phyloP scores from a whole-genome alignment of 495 filamentous ascomycete species.

The Podospora comata region DNA sequence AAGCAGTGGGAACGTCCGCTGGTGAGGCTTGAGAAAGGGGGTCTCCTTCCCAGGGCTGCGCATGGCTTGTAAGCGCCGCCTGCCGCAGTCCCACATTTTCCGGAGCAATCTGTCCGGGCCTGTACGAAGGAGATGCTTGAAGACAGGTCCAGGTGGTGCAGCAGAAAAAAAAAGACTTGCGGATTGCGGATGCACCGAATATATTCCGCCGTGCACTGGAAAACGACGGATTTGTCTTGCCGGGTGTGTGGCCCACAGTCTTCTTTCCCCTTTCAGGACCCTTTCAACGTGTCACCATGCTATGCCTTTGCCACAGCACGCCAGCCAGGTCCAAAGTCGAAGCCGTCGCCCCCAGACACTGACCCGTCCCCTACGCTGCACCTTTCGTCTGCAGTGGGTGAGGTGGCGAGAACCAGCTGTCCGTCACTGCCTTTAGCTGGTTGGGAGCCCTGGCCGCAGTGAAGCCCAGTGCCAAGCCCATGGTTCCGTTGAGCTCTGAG shows the following conservation, averaged over 20 bases:
- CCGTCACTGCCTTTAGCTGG: neutral
- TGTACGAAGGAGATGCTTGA: constrained; percentile 24
- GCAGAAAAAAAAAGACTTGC: constrained; percentile 26
- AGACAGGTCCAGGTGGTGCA: constrained; percentile 22
- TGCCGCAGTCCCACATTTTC: constrained; percentile 11
- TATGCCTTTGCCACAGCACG: constrained; percentile 34
- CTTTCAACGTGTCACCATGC: constrained; percentile 34
- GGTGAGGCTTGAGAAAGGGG: neutral
- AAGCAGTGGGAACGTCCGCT: neutral
- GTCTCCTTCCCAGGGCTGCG: neutral
- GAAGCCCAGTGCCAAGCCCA: constrained; percentile 4
- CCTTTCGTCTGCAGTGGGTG: neutral
- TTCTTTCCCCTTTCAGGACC: constrained; percentile 19
- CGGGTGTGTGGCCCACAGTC: constrained; percentile 11
- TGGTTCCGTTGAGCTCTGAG: constrained; percentile 6
- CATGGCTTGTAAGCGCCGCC: neutral
- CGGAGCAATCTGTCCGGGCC: constrained; percentile 4
- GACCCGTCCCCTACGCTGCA: neutral
- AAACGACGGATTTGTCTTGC: constrained; percentile 24
- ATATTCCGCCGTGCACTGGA: constrained; percentile 26
- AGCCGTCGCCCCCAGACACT: neutral
- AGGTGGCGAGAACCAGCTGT: constrained; percentile 11
- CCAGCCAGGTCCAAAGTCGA: neutral
- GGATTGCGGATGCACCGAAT: constrained; percentile 25
- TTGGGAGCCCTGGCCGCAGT: neutral